Evolutionary conservation across 352 stramenopile species (phyloP), one percentile per base, ranked within the genome.

Genomic region (Globisporangium nodosum): DNA sequence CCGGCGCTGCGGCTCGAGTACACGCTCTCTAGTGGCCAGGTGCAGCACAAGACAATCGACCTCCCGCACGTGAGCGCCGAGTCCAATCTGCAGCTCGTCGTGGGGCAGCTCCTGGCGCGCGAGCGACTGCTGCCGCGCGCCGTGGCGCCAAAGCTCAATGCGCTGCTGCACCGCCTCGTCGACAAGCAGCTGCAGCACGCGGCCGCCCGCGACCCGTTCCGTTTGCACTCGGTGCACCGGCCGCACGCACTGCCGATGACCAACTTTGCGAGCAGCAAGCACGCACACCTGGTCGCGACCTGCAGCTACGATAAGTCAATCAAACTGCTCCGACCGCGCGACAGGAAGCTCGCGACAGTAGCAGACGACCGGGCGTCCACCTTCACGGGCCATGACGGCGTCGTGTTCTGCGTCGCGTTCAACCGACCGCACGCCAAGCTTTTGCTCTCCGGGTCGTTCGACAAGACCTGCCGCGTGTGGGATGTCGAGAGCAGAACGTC

Each of bases 241-340:
- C 68, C 79, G 16, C 83, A 93, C 49, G 70, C 76, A 50, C 67
- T 81, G 18, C 83, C 83, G 16, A 83, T 85, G 61, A 81, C 79
- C 52, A 93, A 93, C 59, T 78, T 90, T 60, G 70, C 74, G 1
- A 77, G 74, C 71, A 87, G 64, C 61, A 93, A 93, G 66, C 77
- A 76, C 52, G 80, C 70, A 0, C 67, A 57, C 18, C 50, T 88
- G n/a, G 62, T 89, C 9, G 79, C 76, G 40, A 93, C 76, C 5
- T 62, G 75, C 43, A 84, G 83, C 70, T 93, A 91, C 54, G 81
- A 91, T 64, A 90, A 87, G 56, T 90, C 75, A 3, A 88, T 88
- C 43, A 72, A 67, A 5, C 54, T 92, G 33, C 50, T 79, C 27
- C 62, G 61, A 20, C 79, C 71, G 2, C 75, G 75, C 35, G 69